These are phyloP conservation scores for Aspergillus intermedius DNA, from an alignment of 2,329 filamentous ascomycete genomes.

Conservation along the genomic window DNA sequence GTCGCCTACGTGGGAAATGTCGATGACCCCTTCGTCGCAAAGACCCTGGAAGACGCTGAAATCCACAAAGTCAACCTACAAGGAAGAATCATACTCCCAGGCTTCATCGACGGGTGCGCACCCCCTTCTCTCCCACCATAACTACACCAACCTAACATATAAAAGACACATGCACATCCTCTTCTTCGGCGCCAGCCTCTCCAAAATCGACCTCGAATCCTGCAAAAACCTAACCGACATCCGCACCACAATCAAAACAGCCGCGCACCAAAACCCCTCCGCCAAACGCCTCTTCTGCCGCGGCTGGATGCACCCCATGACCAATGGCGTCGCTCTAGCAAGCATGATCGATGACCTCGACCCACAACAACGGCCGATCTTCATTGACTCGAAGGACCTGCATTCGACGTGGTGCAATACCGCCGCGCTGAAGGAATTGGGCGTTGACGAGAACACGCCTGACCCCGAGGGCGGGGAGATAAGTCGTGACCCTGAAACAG, in stretches of 20 bases:
- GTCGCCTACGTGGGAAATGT: conserved; percentile 37
- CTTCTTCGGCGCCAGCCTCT: conserved; percentile 40
- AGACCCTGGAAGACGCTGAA: conserved; percentile 8
- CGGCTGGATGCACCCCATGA: conserved; percentile 46
- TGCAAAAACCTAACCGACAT: conserved; percentile 40
- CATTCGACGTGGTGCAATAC: conserved; percentile 48
- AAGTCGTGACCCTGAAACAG: conserved; percentile 32
- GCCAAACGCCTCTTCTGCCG: conserved; percentile 40
- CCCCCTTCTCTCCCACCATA: background rate
- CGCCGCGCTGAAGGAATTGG: conserved; percentile 41
- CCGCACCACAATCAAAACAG: conserved; percentile 32
- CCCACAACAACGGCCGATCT: conserved; percentile 42
- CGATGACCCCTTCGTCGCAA: conserved; percentile 13
- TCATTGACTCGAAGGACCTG: conserved; percentile 44
- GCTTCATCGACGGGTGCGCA: conserved; percentile 42
- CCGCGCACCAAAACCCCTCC: conserved; percentile 31
- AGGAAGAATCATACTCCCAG: conserved; percentile 35
- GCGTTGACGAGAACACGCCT: conserved; percentile 28
- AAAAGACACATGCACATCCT: conserved; percentile 34
- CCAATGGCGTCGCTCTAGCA: conserved; percentile 36
- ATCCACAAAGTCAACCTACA: conserved; percentile 25
- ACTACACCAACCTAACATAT: background rate
- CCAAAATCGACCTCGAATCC: conserved; percentile 38
- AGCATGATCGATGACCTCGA: conserved; percentile 44
- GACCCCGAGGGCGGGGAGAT: conserved; percentile 43